Percentiles rank a stretch among this genome's conserved stretches.
phyloP scores from a whole-genome alignment of 2,329 filamentous ascomycete genomes.

The Macroventuria anomochaeta region DNA sequence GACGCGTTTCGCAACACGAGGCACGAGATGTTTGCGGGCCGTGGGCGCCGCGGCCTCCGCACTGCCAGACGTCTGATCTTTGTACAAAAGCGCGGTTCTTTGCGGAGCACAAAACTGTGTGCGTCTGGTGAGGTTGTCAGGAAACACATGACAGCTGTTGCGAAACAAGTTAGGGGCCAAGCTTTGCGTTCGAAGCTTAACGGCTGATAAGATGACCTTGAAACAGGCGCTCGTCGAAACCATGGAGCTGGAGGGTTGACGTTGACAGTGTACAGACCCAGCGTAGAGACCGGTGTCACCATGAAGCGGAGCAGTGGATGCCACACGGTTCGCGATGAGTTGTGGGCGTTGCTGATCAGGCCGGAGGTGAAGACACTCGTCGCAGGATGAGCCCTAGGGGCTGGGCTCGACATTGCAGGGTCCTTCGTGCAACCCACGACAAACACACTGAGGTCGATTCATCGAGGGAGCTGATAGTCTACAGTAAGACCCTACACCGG shows the following conservation, averaged over 20 bases:
- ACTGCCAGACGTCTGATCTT: slow-evolving; percentile 3
- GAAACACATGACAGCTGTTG: slow-evolving; percentile 12
- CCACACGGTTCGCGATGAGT: not conserved
- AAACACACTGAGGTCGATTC: not conserved
- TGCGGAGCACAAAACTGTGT: slow-evolving; percentile 14
- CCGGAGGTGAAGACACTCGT: not conserved
- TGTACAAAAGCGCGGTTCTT: not conserved
- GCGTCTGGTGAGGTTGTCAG: slow-evolving; percentile 10
- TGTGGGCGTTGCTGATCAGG: not conserved
- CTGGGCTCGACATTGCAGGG: not conserved
- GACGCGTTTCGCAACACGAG: not conserved
- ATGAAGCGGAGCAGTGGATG: not conserved
- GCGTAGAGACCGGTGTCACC: slow-evolving; percentile 2
- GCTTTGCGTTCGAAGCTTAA: slow-evolving; percentile 12
- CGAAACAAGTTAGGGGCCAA: slow-evolving; percentile 13
- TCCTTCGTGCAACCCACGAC: slow-evolving; percentile 3
- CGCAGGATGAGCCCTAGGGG: slow-evolving; percentile 11
- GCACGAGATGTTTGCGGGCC: slow-evolving; percentile 6
- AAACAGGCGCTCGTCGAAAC: not conserved
- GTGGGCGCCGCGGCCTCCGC: slow-evolving; percentile 5
- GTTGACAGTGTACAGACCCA: slow-evolving; percentile 7
- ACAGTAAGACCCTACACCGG: not conserved
- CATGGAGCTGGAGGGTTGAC: not conserved
- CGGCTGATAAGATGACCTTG: not conserved
- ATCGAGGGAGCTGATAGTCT: not conserved